Percentiles rank a stretch among this genome's conserved stretches.
Conservation (phyloP, 148 eudicot genomes). For the Amaranthus hypochondriacus region DNA sequence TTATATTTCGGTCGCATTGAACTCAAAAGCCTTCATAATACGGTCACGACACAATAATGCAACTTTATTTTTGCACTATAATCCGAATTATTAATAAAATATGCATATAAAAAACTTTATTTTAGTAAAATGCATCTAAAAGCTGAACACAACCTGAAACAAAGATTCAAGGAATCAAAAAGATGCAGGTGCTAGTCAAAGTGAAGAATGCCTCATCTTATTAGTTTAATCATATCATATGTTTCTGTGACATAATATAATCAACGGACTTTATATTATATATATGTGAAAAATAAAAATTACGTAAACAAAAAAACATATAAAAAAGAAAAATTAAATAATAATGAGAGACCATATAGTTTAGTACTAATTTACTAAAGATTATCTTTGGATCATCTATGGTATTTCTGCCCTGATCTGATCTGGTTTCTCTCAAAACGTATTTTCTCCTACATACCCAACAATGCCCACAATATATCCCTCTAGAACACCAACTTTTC, state of each 20-base stretch:
- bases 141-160: no score
- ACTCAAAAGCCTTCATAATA: no score
- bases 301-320: neutral
- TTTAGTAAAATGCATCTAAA: no score
- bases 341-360: slow-evolving; percentile 17
- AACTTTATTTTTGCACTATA: no score
- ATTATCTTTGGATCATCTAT: slow-evolving; percentile 18
- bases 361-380: slow-evolving; percentile 2
- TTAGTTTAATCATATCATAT: slow-evolving; percentile 17
- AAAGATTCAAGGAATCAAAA: no score
- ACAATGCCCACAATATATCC: slow-evolving; percentile 22
- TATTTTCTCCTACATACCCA: slow-evolving; percentile 28
- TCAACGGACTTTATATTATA: slow-evolving; percentile 14
- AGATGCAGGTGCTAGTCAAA: slow-evolving; percentile 10
- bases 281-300: slow-evolving; percentile 1
- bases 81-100: no score
- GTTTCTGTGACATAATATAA: slow-evolving; percentile 13
- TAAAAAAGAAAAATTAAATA: slow-evolving; percentile 19
- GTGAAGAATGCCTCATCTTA: slow-evolving; percentile 28
- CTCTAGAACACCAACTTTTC: slow-evolving; percentile 29
- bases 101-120: no score
- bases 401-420: slow-evolving; percentile 1
- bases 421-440: slow-evolving; percentile 26
- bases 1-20: no score
- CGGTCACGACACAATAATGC: no score